phyloP scores from a whole-genome alignment of 768 basidiomycete species.

The Lentinula aciculospora region DNA sequence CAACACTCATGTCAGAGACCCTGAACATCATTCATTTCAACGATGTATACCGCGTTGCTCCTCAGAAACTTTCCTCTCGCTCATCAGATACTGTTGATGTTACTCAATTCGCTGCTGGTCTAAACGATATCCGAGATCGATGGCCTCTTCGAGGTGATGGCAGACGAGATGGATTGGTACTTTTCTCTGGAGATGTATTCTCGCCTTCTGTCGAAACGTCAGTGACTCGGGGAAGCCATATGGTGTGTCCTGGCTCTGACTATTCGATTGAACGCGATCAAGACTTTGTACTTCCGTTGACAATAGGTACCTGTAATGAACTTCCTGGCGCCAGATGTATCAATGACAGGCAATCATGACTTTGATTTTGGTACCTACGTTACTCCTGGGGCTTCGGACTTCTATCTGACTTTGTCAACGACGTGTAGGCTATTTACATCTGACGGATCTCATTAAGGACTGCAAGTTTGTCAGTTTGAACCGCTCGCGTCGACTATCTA shows the following conservation, averaged over 20 bases:
- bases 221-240: slow-evolving; percentile 86
- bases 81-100: slow-evolving; percentile 73
- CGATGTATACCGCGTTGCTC: slow-evolving; percentile 77
- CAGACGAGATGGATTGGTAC: slow-evolving; percentile 61
- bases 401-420: neutral
- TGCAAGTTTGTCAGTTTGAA: slow-evolving; percentile 60
- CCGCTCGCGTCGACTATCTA: slow-evolving; percentile 2
- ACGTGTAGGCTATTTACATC: slow-evolving; percentile 51
- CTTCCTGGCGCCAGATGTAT: slow-evolving; percentile 68
- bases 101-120: slow-evolving; percentile 73
- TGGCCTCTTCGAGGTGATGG: slow-evolving; percentile 50
- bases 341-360: slow-evolving; percentile 87
- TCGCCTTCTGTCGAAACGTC: slow-evolving; percentile 83
- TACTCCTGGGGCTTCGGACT: neutral
- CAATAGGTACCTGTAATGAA: slow-evolving; percentile 84
- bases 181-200: slow-evolving; percentile 91
- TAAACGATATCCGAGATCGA: slow-evolving; percentile 53
- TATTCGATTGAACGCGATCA: neutral
- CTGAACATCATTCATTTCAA: slow-evolving; percentile 65
- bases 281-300: slow-evolving; percentile 1
- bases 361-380: slow-evolving; percentile 71
- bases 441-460: slow-evolving; percentile 62
- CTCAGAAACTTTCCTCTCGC: slow-evolving; percentile 57
- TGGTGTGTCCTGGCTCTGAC: slow-evolving; percentile 42
- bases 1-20: neutral